Evolutionary conservation across 768 basidiomycete genomes (phyloP).

Genomic region (Hygrocybe punicea): DNA sequence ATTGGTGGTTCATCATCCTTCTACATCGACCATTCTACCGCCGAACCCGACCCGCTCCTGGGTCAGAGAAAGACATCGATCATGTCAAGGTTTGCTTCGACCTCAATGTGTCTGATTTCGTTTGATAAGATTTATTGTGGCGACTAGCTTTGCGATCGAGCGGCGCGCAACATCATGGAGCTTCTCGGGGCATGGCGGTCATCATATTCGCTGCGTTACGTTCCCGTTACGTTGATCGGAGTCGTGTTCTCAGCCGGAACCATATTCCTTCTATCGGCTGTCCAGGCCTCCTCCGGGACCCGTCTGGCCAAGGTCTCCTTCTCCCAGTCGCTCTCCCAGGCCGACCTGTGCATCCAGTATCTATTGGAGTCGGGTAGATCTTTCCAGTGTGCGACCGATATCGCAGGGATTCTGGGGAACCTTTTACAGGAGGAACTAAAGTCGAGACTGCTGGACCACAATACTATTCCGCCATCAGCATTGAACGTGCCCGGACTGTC

Average conservation of each 20-base stretch:
- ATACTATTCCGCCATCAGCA: too few species aligned
- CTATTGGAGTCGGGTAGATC: conserved; percentile 52
- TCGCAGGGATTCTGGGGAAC: conserved; percentile 45
- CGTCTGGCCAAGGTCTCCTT: conserved; percentile 49
- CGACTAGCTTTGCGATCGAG: conserved; percentile 47
- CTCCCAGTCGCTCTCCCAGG: conserved; percentile 41
- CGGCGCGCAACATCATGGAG: conserved; percentile 56
- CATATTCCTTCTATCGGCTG: conserved; percentile 51
- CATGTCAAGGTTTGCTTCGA: conserved; percentile 46
- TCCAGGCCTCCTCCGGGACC: conserved; percentile 48
- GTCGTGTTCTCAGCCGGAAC: conserved; percentile 59
- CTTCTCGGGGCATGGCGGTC: conserved; percentile 47
- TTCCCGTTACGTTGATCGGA: conserved; percentile 56
- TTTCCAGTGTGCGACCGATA: conserved; percentile 52
- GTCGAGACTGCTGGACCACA: too few species aligned
- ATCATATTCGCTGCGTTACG: conserved; percentile 54
- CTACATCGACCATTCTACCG: conserved; percentile 57
- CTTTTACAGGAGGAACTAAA: conserved; percentile 43
- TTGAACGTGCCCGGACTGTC: too few species aligned
- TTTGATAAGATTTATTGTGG: conserved; percentile 28
- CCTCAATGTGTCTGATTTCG: conserved; percentile 18
- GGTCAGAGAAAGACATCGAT: conserved; percentile 36
- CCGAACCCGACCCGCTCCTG: conserved; percentile 38
- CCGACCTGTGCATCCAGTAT: conserved; percentile 47
- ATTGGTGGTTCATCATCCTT: conserved; percentile 58